These are phyloP conservation scores for Starmerella davenportii DNA, from an alignment of 805 yeast genomes.

Conservation along the genomic window DNA sequence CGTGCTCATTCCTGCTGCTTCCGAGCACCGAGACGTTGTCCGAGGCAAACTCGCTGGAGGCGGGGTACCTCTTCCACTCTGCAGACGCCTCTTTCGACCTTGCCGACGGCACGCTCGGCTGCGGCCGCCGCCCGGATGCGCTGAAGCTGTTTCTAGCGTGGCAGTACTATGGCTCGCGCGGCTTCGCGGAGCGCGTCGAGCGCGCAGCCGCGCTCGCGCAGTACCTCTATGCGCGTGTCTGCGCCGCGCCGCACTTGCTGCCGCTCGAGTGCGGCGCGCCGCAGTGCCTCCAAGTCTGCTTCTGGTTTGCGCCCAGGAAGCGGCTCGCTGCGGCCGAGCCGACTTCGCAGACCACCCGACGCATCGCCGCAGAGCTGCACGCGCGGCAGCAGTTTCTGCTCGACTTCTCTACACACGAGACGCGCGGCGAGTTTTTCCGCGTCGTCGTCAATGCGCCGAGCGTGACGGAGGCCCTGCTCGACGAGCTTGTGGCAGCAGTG, in stretches of 20 bases:
- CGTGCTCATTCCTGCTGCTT: slow-evolving; percentile 49
- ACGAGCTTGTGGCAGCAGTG: slow-evolving; percentile 26
- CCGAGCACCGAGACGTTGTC: slow-evolving; percentile 53
- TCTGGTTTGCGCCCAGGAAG: slow-evolving; percentile 39
- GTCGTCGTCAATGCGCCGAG: slow-evolving; percentile 66
- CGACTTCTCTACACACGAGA: slow-evolving; percentile 55
- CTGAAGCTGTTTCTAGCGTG: slow-evolving; percentile 62
- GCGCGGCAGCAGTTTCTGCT: slow-evolving; percentile 47
- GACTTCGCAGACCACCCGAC: slow-evolving; percentile 41
- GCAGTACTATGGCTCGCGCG: slow-evolving; percentile 57
- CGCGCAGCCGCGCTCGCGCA: slow-evolving; percentile 51
- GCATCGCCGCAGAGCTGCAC: slow-evolving; percentile 43
- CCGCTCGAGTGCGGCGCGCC: slow-evolving; percentile 43
- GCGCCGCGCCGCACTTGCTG: slow-evolving; percentile 29
- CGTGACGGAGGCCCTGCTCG: slow-evolving; percentile 29
- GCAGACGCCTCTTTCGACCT: slow-evolving; percentile 41
- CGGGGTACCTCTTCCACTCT: slow-evolving; percentile 69
- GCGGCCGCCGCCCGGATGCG: slow-evolving; percentile 74
- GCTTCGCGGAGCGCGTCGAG: slow-evolving; percentile 48
- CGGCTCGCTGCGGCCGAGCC: slow-evolving; percentile 20
- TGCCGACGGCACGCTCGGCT: slow-evolving; percentile 84
- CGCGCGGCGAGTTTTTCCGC: slow-evolving; percentile 63
- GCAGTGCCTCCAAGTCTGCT: slow-evolving; percentile 71
- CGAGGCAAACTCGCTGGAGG: slow-evolving; percentile 54
- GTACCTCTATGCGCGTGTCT: slow-evolving; percentile 37